phyloP scores from a whole-genome alignment of 306 rosid genomes.

The Coriaria nepalensis region DNA sequence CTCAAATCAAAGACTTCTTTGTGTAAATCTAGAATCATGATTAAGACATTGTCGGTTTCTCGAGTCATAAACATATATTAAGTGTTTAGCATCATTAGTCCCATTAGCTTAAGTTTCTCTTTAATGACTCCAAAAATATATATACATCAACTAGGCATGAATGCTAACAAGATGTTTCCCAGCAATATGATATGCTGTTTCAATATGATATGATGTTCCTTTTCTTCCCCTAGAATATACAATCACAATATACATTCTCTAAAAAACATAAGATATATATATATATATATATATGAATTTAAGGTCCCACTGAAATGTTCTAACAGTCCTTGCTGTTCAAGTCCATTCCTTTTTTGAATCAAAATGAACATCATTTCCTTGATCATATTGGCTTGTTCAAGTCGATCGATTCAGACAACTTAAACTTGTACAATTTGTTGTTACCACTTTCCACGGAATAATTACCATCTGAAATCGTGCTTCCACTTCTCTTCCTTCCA shows the following conservation, averaged over 20 bases:
- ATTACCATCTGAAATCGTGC: conserved; percentile 27
- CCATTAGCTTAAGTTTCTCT: too few species aligned
- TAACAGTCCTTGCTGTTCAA: conserved; percentile 34
- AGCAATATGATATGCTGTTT: too few species aligned
- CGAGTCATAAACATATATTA: too few species aligned
- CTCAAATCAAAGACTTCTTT: too few species aligned
- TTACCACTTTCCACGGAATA: conserved; percentile 15
- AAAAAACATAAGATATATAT: conserved; percentile 8
- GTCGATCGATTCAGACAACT: conserved; percentile 32
- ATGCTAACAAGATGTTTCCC: too few species aligned
- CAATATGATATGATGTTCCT: too few species aligned
- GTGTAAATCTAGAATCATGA: too few species aligned
- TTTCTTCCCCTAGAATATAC: neutral
- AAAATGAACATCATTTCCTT: conserved; percentile 34
- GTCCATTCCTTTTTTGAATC: conserved; percentile 38
- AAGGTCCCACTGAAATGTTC: conserved; percentile 11
- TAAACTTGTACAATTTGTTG: conserved; percentile 26
- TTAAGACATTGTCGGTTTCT: too few species aligned
- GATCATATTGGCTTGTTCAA: conserved; percentile 44
- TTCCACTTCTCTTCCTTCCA: conserved; percentile 51
- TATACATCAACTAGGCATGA: too few species aligned
- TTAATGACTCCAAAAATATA: too few species aligned
- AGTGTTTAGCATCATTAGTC: too few species aligned
- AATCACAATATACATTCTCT: neutral
- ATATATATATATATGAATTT: neutral